Evolutionary conservation across 2,329 filamentous ascomycete genomes (phyloP), one percentile per base, ranked within the genome.

Genomic region (Sarocladium oryzae): DNA sequence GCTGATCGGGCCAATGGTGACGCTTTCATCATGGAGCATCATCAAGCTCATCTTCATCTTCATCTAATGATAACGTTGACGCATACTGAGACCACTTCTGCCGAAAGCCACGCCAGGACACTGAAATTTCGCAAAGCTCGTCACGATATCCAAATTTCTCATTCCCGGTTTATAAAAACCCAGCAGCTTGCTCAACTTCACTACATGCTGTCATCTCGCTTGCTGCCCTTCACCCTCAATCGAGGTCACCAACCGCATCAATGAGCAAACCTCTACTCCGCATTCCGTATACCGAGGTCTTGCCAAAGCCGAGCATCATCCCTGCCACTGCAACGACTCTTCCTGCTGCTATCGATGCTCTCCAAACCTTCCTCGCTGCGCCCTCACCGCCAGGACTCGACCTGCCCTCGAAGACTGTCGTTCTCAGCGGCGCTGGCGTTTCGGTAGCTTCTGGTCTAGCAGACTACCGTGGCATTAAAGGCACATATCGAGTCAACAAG

Each of bases 401-500:
- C 16, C 43, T 48, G 8, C 71, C 72, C 18, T 61, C 71, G 32
- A 68, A 68, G 23, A 77, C 75, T 9, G 73, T 75, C 51, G 69
- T 76, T 60, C 74, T 75, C 70, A 85, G 91, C 0, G 93, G 93
- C 10, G 93, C 93, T 2, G 93, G 93, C 2, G 87, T 99, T 49
- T 96, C 89, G 1, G 92, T 97, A 8, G 88, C 91, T 3, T 96
- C 89, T 10, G 93, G 93, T 0, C 77, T 99, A 28, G 87, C 92
- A 26, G 93, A 99, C 69, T 99, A 99, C 67, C 78, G 93, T 51
- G 93, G 93, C 18, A 77, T 81, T 49, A 88, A 91, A 57, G 93
- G 93, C 55, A 97, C 92, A 8, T 99, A 99, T 65, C 85, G 89
- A 38, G 78, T 93, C 62, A 97, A 97, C 71, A 89, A 88, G 71